Evolutionary conservation across 768 basidiomycete species (phyloP).

Genomic region (Trametes elegans): DNA sequence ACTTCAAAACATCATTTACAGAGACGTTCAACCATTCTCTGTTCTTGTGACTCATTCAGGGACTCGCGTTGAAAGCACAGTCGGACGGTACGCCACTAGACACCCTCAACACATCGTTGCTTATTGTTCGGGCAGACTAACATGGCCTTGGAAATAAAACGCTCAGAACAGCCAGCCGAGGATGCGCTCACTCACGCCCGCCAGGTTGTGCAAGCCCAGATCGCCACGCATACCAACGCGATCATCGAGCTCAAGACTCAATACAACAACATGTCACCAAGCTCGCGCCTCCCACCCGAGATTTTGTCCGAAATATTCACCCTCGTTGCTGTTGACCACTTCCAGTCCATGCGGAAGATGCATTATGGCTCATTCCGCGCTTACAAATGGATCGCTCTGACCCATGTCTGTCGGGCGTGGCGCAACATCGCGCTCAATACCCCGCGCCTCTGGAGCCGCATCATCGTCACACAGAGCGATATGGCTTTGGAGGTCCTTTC

Average conservation of each 20-base stretch:
- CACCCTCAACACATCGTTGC: not conserved
- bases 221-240: not conserved
- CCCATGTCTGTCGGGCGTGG: slow-evolving; percentile 12
- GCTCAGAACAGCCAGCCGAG: not conserved
- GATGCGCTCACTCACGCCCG: not conserved
- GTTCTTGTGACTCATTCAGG: too few species aligned
- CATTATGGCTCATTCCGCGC: not conserved
- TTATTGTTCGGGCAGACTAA: not conserved
- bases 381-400: slow-evolving; percentile 7
- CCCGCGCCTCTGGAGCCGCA: slow-evolving; percentile 7
- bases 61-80: too few species aligned
- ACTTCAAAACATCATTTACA: too few species aligned
- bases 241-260: not conserved
- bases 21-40: too few species aligned
- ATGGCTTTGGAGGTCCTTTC: not conserved
- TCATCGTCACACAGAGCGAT: not conserved
- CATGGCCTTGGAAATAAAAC: not conserved
- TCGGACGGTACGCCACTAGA: too few species aligned
- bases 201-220: not conserved
- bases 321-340: not conserved
- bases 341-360: not conserved
- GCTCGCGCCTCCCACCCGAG: not conserved
- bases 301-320: slow-evolving; percentile 8
- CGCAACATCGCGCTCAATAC: slow-evolving; percentile 6
- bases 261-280: not conserved